Evolutionary conservation across 2,329 filamentous ascomycete genomes (phyloP).

Genomic region (Hypoxylon rubiginosum): DNA sequence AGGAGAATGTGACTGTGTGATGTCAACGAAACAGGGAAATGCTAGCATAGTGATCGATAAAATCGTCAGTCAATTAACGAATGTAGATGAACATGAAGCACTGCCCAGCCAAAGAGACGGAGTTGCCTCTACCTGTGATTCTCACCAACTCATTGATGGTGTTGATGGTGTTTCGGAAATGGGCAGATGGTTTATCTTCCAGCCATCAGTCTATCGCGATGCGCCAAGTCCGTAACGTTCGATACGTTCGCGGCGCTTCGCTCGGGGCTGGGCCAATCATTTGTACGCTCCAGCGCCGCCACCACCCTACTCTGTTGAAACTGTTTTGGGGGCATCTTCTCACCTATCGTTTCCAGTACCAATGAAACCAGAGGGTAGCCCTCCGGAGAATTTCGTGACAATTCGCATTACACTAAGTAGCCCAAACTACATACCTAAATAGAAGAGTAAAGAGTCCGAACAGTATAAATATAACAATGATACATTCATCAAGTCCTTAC

Average conservation of each 20-base stretch:
- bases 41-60: constrained; percentile 21
- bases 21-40: constrained; percentile 34
- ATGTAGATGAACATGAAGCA: background rate
- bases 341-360: constrained; percentile 27
- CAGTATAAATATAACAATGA: too few species aligned
- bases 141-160: too few species aligned
- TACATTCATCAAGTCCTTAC: background rate
- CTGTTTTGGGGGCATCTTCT: constrained; percentile 16
- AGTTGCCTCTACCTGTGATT: too few species aligned
- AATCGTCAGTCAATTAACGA: background rate
- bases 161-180: constrained; percentile 2
- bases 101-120: constrained; percentile 8
- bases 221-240: background rate
- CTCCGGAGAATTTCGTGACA: background rate
- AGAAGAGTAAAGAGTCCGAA: too few species aligned
- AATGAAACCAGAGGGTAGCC: constrained; percentile 11
- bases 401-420: background rate
- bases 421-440: background rate
- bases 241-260: constrained; percentile 21
- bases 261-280: too few species aligned
- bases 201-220: background rate
- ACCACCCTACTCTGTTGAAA: constrained; percentile 24
- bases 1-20: constrained; percentile 36
- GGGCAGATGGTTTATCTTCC: background rate
- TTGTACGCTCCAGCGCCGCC: too few species aligned